Conservation (phyloP, 1,284 basidiomycete genomes). For the Microbotryum silenes-acaulis region DNA sequence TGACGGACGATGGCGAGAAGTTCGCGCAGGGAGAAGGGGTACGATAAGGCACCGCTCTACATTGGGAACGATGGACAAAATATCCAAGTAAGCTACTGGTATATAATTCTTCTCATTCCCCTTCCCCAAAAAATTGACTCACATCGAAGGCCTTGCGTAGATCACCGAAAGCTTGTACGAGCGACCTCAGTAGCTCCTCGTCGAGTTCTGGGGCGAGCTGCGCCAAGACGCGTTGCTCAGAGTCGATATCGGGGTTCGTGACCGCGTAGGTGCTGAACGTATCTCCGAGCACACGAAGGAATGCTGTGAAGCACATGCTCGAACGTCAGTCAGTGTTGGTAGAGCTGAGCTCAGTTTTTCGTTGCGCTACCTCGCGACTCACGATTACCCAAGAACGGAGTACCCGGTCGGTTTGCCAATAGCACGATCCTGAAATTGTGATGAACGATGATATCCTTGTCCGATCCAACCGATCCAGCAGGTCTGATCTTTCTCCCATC, state of each 20-base stretch:
- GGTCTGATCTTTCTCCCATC: slow-evolving; percentile 35
- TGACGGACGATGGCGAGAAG: slow-evolving; percentile 42
- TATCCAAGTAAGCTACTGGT: not conserved
- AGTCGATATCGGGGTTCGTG: slow-evolving; percentile 40
- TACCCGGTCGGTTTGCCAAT: slow-evolving; percentile 41
- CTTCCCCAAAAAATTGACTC: not conserved
- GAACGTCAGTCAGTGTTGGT: not conserved
- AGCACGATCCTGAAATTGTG: slow-evolving; percentile 41
- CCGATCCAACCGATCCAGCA: not conserved
- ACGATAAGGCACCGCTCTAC: slow-evolving; percentile 18
- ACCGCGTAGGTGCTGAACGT: slow-evolving; percentile 40
- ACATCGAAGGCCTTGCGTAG: slow-evolving; percentile 39
- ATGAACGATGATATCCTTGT: slow-evolving; percentile 32
- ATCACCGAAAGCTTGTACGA: slow-evolving; percentile 41
- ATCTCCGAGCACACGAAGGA: slow-evolving; percentile 41
- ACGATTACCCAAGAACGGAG: slow-evolving; percentile 37
- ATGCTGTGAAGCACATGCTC: slow-evolving; percentile 28
- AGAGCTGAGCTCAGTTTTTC: not conserved
- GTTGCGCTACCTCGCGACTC: not conserved
- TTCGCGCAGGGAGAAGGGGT: slow-evolving; percentile 42
- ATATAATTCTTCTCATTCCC: not conserved
- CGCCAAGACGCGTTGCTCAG: slow-evolving; percentile 38
- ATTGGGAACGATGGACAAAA: not conserved
- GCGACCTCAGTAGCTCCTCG: slow-evolving; percentile 33
- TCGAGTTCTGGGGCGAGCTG: slow-evolving; percentile 37